phyloP scores from a whole-genome alignment of 495 filamentous ascomycete genomes.

The Aspergillus olivimuriae region DNA sequence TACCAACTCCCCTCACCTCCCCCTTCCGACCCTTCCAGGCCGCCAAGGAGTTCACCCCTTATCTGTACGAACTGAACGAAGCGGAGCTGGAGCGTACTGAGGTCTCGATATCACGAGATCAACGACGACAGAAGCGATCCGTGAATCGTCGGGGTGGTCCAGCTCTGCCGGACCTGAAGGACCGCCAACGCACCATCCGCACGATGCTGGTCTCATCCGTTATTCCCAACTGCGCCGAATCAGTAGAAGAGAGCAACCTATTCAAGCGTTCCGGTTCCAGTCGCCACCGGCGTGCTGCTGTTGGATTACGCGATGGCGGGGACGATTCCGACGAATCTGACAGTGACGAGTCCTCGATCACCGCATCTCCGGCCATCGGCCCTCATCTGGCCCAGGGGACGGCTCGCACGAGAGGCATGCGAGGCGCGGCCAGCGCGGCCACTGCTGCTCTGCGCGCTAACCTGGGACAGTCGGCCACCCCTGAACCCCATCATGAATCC shows the following conservation, averaged over 20 bases:
- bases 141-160: constrained; percentile 91
- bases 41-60: constrained; percentile 87
- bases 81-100: constrained; percentile 86
- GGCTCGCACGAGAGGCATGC: constrained; percentile 79
- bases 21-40: constrained; percentile 85
- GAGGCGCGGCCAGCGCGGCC: constrained; percentile 75
- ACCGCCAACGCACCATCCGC: constrained; percentile 83
- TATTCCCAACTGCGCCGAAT: constrained; percentile 74
- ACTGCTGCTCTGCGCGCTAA: constrained; percentile 67
- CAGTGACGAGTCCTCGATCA: constrained; percentile 73
- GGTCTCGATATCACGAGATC: constrained; percentile 85
- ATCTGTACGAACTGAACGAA: constrained; percentile 89
- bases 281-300: constrained; percentile 36
- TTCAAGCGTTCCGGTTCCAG: constrained; percentile 67
- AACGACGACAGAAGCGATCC: constrained; percentile 88
- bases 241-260: constrained; percentile 77
- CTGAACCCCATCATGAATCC: constrained; percentile 71
- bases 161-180: constrained; percentile 91
- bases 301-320: constrained; percentile 52
- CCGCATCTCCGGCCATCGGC: constrained; percentile 74
- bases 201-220: constrained; percentile 86
- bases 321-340: constrained; percentile 86
- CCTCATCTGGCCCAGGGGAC: constrained; percentile 65
- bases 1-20: constrained; percentile 74
- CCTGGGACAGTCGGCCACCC: constrained; percentile 81